Conservation (phyloP, 768 basidiomycete species). For the Leccinellum luteum region DNA sequence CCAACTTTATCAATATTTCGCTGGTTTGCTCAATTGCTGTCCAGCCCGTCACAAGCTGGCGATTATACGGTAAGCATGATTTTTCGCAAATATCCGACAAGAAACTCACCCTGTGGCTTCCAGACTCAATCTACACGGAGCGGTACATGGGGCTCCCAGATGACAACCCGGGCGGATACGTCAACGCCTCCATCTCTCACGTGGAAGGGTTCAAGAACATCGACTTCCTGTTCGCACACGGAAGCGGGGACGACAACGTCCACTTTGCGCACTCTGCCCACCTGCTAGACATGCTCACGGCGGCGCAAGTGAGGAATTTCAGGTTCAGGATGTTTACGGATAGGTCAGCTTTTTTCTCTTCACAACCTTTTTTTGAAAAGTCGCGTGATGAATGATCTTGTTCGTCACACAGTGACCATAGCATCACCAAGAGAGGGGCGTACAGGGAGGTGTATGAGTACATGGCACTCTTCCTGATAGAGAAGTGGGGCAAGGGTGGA, state of each 20-base stretch:
- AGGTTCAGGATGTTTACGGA: conserved; percentile 97
- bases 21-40: conserved; percentile 7
- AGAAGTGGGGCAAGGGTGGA: conserved; percentile 92
- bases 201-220: conserved; percentile 82
- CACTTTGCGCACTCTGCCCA: conserved; percentile 92
- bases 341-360: conserved; percentile 51
- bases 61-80: conserved; percentile 59
- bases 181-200: conserved; percentile 83
- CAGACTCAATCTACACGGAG: conserved; percentile 96
- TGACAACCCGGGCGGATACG: conserved; percentile 82
- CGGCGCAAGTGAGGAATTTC: conserved; percentile 65
- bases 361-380: not conserved
- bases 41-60: conserved; percentile 88
- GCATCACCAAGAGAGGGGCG: conserved; percentile 70
- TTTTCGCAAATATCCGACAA: not conserved
- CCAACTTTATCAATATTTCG: not conserved
- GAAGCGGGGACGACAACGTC: conserved; percentile 95
- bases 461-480: conserved; percentile 78
- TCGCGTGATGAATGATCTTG: conserved; percentile 7
- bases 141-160: conserved; percentile 90
- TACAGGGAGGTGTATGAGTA: conserved; percentile 84
- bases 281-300: conserved; percentile 90
- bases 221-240: conserved; percentile 85
- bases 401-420: conserved; percentile 63
- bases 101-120: not conserved